Conservation (phyloP, 2,329 filamentous ascomycete species). For the Colletotrichum siamense region DNA sequence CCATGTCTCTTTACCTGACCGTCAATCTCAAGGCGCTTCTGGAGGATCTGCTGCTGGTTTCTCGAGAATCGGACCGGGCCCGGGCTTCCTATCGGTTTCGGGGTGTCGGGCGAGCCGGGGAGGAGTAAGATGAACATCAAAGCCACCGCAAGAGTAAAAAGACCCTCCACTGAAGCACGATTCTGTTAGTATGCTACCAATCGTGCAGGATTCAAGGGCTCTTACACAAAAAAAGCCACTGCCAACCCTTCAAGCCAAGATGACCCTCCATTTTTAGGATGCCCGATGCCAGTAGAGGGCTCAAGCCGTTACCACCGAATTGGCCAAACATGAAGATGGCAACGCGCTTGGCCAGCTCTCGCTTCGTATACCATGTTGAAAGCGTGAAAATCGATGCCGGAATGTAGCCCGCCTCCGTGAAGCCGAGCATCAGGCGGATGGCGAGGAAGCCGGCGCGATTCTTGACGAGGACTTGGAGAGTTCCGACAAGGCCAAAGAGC, state of each 20-base stretch:
- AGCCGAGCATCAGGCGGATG: slow-evolving; percentile 47
- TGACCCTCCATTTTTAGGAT: slow-evolving; percentile 49
- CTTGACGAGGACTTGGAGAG: slow-evolving; percentile 47
- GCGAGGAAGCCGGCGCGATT: slow-evolving; percentile 50
- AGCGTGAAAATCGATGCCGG: slow-evolving; percentile 56
- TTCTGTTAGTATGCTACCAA: background rate
- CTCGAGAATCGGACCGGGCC: slow-evolving; percentile 43
- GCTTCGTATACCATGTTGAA: slow-evolving; percentile 54
- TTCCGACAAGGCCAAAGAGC: slow-evolving; percentile 51
- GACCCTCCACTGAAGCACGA: slow-evolving; percentile 43
- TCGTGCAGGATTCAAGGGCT: background rate
- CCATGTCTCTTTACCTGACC: slow-evolving; percentile 34
- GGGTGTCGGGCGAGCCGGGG: slow-evolving; percentile 46
- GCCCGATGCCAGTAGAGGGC: slow-evolving; percentile 52
- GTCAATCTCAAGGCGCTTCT: slow-evolving; percentile 37
- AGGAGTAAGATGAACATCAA: slow-evolving; percentile 45
- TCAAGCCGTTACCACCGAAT: slow-evolving; percentile 55
- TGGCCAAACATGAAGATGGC: slow-evolving; percentile 60
- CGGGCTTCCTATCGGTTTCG: slow-evolving; percentile 40
- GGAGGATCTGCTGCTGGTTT: slow-evolving; percentile 37
- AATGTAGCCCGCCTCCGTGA: slow-evolving; percentile 58
- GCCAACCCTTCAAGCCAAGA: slow-evolving; percentile 50
- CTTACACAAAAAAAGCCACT: slow-evolving; percentile 55
- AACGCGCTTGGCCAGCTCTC: slow-evolving; percentile 50
- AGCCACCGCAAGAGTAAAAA: slow-evolving; percentile 46